phyloP scores from a whole-genome alignment of 2,329 filamentous ascomycete genomes.

The Geosmithia flava region DNA sequence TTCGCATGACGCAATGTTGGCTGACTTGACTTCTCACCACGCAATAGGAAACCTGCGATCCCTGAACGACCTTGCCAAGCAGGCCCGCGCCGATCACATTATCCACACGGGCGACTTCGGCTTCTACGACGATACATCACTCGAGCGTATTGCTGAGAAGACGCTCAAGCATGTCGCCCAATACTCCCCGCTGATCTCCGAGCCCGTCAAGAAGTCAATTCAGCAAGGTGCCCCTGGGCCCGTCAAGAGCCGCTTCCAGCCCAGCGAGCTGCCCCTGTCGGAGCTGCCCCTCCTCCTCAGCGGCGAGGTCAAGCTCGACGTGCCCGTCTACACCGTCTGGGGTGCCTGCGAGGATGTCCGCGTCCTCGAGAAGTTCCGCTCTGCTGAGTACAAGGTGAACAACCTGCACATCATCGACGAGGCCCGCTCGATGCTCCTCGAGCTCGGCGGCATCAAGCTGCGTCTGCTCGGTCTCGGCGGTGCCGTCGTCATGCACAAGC shows the following conservation, averaged over 20 bases:
- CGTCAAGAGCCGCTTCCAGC: conserved; percentile 74
- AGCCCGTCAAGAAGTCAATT: conserved; percentile 59
- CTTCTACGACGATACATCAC: conserved; percentile 92
- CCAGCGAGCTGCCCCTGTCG: conserved; percentile 78
- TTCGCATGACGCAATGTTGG: background rate
- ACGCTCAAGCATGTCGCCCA: conserved; percentile 97
- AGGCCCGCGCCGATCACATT: conserved; percentile 91
- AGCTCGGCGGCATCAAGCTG: conserved; percentile 91
- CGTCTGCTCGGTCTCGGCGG: conserved; percentile 86
- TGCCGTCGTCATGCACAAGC: conserved; percentile 98
- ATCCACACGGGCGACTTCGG: conserved; percentile 98
- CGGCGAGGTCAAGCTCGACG: conserved; percentile 81
- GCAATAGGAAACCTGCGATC: conserved; percentile 78
- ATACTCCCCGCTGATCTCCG: conserved; percentile 87
- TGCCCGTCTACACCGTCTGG: conserved; percentile 98
- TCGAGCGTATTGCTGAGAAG: conserved; percentile 97
- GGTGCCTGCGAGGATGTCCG: conserved; percentile 97
- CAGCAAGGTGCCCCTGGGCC: conserved; percentile 55
- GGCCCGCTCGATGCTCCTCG: conserved; percentile 87
- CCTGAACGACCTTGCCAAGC: conserved; percentile 89
- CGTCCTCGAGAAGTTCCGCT: conserved; percentile 93
- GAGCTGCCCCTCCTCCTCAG: conserved; percentile 82
- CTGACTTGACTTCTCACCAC: background rate
- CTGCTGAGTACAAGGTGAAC: conserved; percentile 92
- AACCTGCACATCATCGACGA: conserved; percentile 99